Percentiles rank a stretch among this genome's conserved stretches.
Evolutionary conservation across 495 filamentous ascomycete genomes (phyloP).

Genomic region (Aspergillus carlsbadensis): DNA sequence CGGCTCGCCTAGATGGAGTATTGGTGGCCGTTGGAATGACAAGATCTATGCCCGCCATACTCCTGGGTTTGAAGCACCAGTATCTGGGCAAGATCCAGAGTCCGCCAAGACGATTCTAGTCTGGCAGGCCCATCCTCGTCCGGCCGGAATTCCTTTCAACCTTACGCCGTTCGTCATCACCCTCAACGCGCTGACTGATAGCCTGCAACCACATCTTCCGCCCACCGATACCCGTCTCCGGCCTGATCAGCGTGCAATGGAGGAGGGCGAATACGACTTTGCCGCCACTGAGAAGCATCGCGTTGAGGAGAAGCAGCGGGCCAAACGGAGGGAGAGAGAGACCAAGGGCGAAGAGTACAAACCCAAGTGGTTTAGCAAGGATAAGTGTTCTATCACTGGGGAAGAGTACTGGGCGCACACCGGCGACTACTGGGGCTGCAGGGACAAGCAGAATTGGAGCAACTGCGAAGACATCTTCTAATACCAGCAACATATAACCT

Average conservation of each 20-base stretch:
- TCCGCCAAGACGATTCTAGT: conserved; percentile 76
- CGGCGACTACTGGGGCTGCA: conserved; percentile 78
- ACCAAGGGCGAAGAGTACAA: conserved; percentile 73
- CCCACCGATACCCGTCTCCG: conserved; percentile 90
- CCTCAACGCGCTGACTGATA: conserved; percentile 82
- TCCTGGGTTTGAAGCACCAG: conserved; percentile 79
- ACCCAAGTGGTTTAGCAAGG: conserved; percentile 82
- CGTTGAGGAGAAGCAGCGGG: conserved; percentile 90
- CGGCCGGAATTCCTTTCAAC: conserved; percentile 89
- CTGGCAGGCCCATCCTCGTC: conserved; percentile 84
- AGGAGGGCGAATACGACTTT: conserved; percentile 91
- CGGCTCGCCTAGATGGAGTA: conserved; percentile 76
- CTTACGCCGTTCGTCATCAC: conserved; percentile 94
- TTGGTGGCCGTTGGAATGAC: conserved; percentile 96
- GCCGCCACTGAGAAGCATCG: conserved; percentile 93
- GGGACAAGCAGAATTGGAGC: conserved; percentile 52
- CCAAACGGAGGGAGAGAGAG: conserved; percentile 71
- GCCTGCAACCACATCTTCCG: conserved; percentile 68
- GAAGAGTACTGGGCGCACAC: conserved; percentile 89
- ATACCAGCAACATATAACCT: neutral
- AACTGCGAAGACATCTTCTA: conserved; percentile 67
- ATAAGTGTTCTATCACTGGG: conserved; percentile 72
- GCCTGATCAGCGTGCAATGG: conserved; percentile 98
- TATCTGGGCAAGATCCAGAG: conserved; percentile 54
- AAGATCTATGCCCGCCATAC: conserved; percentile 93